Evolutionary conservation across 2,329 filamentous ascomycete genomes (phyloP).

Genomic region (Metarhizium robertsii): DNA sequence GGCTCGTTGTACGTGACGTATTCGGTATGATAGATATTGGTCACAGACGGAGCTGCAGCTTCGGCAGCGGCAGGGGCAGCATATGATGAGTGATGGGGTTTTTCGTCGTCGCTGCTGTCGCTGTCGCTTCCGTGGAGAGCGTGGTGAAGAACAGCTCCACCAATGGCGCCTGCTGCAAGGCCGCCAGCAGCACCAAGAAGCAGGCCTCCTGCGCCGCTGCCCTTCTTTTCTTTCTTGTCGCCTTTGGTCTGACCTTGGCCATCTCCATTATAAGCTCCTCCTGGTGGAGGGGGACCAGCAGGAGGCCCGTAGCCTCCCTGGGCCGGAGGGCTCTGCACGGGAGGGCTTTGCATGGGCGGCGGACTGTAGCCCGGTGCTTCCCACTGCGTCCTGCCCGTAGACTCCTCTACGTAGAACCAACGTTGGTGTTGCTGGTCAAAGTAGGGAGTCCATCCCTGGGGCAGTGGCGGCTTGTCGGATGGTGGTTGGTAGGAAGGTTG

Average conservation of each 20-base stretch:
- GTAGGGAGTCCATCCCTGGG: constrained; percentile 52
- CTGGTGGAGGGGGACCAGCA: background rate
- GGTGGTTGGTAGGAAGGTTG: constrained; percentile 24
- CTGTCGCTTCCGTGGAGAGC: constrained; percentile 27
- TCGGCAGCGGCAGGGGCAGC: constrained; percentile 19
- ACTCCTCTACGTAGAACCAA: constrained; percentile 56
- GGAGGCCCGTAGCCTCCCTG: constrained; percentile 12
- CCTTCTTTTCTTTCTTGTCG: constrained; percentile 21
- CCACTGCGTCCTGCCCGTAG: constrained; percentile 55
- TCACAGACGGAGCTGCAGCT: constrained; percentile 20
- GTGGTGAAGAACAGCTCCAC: constrained; percentile 48
- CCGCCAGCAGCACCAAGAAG: constrained; percentile 51
- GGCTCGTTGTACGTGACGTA: background rate
- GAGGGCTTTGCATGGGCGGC: constrained; percentile 12
- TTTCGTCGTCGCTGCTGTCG: constrained; percentile 10
- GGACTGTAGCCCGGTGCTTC: constrained; percentile 38
- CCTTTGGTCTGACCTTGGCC: constrained; percentile 7
- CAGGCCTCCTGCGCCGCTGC: constrained; percentile 41
- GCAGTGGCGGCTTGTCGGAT: constrained; percentile 37
- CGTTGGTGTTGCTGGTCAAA: constrained; percentile 52
- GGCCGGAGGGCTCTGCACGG: constrained; percentile 12
- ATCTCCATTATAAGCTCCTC: constrained; percentile 7
- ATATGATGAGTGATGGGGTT: constrained; percentile 2
- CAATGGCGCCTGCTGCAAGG: constrained; percentile 46
- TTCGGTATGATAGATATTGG: background rate